A percentile compares a stretch with the other conserved stretches of the same genome.
Evolutionary conservation across 352 stramenopile genomes (phyloP).

Genomic region (Globisporangium barbulae): DNA sequence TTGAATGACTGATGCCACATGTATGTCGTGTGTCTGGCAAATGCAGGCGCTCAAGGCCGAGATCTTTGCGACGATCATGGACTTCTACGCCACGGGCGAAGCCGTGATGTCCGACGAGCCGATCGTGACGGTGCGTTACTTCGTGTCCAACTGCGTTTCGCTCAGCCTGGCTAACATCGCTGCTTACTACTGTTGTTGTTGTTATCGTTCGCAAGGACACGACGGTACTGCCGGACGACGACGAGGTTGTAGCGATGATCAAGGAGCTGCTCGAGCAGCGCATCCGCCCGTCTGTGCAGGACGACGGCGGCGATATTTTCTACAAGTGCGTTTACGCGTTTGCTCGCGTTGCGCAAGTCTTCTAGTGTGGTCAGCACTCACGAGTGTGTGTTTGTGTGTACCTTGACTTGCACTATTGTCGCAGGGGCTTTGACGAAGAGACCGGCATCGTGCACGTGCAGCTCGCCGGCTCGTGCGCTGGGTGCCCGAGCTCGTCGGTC

Average conservation of each 20-base stretch:
- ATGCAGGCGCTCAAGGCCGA: constrained; percentile 78
- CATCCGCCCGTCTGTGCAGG: constrained; percentile 98
- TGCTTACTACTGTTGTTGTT: not conserved
- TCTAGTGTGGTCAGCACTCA: not conserved
- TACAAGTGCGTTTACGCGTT: constrained; percentile 60
- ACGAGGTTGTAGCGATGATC: constrained; percentile 99
- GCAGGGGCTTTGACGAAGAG: constrained; percentile 91
- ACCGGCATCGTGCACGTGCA: constrained; percentile 90
- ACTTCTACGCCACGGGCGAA: constrained; percentile 93
- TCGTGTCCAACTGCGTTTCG: constrained; percentile 2
- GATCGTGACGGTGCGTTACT: constrained; percentile 56
- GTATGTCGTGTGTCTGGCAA: not conserved
- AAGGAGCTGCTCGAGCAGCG: constrained; percentile 99
- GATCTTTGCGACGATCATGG: constrained; percentile 98
- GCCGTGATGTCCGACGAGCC: constrained; percentile 89
- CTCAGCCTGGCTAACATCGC: not conserved
- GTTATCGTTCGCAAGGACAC: constrained; percentile 58
- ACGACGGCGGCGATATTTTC: constrained; percentile 99
- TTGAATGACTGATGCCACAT: not conserved
- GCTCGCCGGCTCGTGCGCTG: constrained; percentile 95
- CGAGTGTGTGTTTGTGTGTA: not conserved
- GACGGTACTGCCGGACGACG: constrained; percentile 95
- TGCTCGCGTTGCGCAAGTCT: not conserved
- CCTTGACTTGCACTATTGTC: not conserved
- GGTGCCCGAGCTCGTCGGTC: constrained; percentile 96